Conservation (phyloP, 2,329 filamentous ascomycete genomes). For the Phialophora verrucosa region DNA sequence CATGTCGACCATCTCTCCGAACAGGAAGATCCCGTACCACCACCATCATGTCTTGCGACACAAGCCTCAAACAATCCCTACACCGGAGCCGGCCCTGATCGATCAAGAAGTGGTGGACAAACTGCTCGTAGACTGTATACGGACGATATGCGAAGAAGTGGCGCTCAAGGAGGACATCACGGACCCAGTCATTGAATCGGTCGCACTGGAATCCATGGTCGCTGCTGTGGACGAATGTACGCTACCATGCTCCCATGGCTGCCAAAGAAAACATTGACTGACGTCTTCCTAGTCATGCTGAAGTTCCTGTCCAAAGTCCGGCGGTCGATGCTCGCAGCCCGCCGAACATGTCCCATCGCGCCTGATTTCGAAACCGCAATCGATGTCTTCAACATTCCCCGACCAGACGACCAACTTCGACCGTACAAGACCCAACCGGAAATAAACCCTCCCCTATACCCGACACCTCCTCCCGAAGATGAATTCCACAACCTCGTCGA, state of each 20-base stretch:
- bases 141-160: slow-evolving; percentile 42
- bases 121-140: slow-evolving; percentile 62
- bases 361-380: slow-evolving; percentile 64
- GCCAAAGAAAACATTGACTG: slow-evolving; percentile 33
- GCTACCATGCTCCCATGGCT: slow-evolving; percentile 40
- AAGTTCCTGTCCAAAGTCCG: slow-evolving; percentile 60
- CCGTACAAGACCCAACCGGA: slow-evolving; percentile 43
- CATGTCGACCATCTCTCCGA: slow-evolving; percentile 25
- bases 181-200: slow-evolving; percentile 53
- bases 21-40: slow-evolving; percentile 47
- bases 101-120: slow-evolving; percentile 61
- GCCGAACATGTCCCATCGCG: slow-evolving; percentile 62
- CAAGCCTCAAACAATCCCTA: slow-evolving; percentile 41
- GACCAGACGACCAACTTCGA: slow-evolving; percentile 37
- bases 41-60: slow-evolving; percentile 51
- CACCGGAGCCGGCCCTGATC: slow-evolving; percentile 51
- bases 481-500: slow-evolving; percentile 43
- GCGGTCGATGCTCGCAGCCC: slow-evolving; percentile 62
- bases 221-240: slow-evolving; percentile 64
- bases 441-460: slow-evolving; percentile 43
- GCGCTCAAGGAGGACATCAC: slow-evolving; percentile 36
- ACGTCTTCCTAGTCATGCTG: slow-evolving; percentile 46
- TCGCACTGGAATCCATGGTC: slow-evolving; percentile 63
- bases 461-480: slow-evolving; percentile 50
- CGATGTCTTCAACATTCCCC: slow-evolving; percentile 48